Evolutionary conservation across 208 protist species (phyloP).

Genomic region (Acanthamoeba rhysodes): DNA sequence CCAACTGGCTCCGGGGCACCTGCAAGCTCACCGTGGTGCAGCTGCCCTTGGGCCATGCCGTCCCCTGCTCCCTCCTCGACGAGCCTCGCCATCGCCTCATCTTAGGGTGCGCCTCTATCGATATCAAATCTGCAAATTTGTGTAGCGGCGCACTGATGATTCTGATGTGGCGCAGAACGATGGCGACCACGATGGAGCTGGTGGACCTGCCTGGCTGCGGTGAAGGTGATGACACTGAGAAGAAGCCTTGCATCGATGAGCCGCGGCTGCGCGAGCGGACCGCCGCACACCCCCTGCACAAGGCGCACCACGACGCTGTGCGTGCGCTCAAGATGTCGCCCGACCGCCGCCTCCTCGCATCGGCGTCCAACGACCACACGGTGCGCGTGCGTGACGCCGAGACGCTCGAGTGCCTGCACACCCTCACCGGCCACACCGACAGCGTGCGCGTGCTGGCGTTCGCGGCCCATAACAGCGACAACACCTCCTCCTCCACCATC

Average conservation of each 20-base stretch:
- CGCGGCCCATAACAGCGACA: no score
- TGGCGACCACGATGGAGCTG: not conserved
- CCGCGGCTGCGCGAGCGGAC: not conserved
- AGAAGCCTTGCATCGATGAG: not conserved
- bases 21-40: not conserved
- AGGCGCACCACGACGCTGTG: not conserved
- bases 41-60: not conserved
- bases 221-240: not conserved
- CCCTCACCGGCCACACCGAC: not conserved
- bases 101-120: not conserved
- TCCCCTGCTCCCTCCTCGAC: not conserved
- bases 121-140: no score
- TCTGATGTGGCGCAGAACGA: not conserved
- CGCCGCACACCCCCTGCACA: not conserved
- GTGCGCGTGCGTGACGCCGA: constrained; percentile 25
- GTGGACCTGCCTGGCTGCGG: not conserved
- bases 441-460: constrained; percentile 19
- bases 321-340: not conserved
- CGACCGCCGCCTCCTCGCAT: not conserved
- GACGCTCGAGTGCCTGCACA: not conserved
- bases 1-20: not conserved
- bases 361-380: not conserved
- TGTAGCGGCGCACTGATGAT: not conserved
- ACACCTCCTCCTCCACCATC: not conserved
- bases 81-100: not conserved